Evolutionary conservation across 1,284 basidiomycete genomes (phyloP).

Genomic region (Ganoderma resinaceum): DNA sequence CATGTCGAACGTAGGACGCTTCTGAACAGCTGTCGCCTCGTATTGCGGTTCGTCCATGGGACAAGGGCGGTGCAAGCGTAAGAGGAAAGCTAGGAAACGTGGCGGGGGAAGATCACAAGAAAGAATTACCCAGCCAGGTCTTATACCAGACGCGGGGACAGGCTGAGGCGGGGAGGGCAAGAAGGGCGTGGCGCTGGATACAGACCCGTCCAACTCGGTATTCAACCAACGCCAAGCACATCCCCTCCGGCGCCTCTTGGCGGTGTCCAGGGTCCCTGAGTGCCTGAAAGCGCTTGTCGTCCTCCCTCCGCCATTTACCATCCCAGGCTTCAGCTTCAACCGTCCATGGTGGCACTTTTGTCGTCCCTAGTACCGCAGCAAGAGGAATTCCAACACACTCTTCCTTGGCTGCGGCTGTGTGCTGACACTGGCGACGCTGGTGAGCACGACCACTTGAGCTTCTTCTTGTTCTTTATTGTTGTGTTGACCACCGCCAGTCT

Average conservation of each 20-base stretch:
- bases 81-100: background rate
- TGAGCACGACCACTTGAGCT: background rate
- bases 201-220: too few species aligned
- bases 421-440: background rate
- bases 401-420: background rate
- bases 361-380: background rate
- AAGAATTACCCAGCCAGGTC: conserved; percentile 2
- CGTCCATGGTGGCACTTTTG: background rate
- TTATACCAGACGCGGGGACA: background rate
- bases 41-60: background rate
- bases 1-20: conserved; percentile 23
- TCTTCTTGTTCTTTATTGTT: background rate
- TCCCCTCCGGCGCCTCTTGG: too few species aligned
- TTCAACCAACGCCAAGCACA: background rate
- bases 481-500: background rate
- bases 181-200: too few species aligned
- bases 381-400: background rate
- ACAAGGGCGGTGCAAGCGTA: background rate
- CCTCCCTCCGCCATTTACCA: too few species aligned
- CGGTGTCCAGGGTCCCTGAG: too few species aligned
- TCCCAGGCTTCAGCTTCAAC: background rate
- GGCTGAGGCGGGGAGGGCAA: too few species aligned
- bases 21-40: background rate
- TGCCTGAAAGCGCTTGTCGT: too few species aligned
- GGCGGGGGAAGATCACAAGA: background rate